Percentiles rank a stretch among this genome's conserved stretches.
Conservation (phyloP, 2,329 filamentous ascomycete species). For the Aspergillus phoenicis region DNA sequence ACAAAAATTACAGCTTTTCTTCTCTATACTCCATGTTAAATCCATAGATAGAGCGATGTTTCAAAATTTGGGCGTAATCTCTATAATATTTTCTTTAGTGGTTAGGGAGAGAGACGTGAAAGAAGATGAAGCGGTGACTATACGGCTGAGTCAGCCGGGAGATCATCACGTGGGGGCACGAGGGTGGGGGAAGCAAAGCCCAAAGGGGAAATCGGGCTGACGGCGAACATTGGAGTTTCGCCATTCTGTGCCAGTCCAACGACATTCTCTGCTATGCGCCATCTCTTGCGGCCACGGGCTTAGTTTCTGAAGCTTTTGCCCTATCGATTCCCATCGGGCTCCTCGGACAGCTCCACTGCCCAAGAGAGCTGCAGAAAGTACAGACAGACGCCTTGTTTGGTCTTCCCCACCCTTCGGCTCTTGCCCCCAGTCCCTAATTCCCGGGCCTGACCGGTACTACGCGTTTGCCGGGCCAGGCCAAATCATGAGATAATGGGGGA, state of each 20-base stretch:
- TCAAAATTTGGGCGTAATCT: too few relatives aligned
- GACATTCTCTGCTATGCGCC: constrained; percentile 12
- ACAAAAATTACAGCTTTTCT: too few relatives aligned
- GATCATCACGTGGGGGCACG: constrained; percentile 19
- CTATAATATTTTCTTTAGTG: too few relatives aligned
- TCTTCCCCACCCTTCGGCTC: constrained; percentile 14
- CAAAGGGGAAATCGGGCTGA: constrained; percentile 27
- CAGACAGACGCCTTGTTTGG: too few relatives aligned
- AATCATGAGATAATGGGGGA: constrained; percentile 36
- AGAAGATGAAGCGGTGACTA: background rate
- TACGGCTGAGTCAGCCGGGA: constrained; percentile 12
- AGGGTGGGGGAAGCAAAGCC: constrained; percentile 15
- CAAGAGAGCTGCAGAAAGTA: too few relatives aligned
- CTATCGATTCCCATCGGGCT: constrained; percentile 13
- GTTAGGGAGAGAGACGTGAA: background rate
- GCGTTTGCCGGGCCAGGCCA: constrained; percentile 11
- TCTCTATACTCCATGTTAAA: too few relatives aligned
- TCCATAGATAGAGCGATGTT: too few relatives aligned
- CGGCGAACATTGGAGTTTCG: constrained; percentile 25
- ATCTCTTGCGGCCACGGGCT: constrained; percentile 6
- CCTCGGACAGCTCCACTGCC: background rate
- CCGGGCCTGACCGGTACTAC: constrained; percentile 17
- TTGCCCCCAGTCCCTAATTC: constrained; percentile 3
- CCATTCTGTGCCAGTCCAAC: constrained; percentile 12
- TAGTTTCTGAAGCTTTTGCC: constrained; percentile 12